Evolutionary conservation across 2,329 filamentous ascomycete species (phyloP), one percentile per base, ranked within the genome.

Genomic region (Pseudomassariella vexata): DNA sequence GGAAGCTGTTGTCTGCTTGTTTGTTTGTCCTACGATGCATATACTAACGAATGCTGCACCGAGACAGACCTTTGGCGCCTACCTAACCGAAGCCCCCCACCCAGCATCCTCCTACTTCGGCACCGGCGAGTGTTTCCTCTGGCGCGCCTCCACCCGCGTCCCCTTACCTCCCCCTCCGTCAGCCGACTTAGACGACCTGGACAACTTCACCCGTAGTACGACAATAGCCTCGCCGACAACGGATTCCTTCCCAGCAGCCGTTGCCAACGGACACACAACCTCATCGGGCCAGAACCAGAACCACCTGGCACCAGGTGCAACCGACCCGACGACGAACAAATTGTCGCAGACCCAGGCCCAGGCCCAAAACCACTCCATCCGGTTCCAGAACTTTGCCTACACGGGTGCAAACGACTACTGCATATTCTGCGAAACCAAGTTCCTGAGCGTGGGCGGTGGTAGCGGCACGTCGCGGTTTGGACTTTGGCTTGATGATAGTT

Each of bases 371-470:
- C 85, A 90, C 40, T 73, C 79, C 17, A 86, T 96, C 45, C 79
- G 92, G 14, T 98, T 98, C 72, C 95, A 95, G 61, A 90, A 90
- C 0, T 98, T 96, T 49, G 89, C 90, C 0, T 96, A 95, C 53
- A 94, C 85, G 35, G 92, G 92, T 5, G 76, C 94, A 24, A 96
- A 98, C 56, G 92, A 96, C 58, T 98, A 94, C 56, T 87, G 90
- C 66, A 92, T 96, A 45, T 84, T 94, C 50, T 96, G 90, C 60
- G 88, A 96, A 60, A 69, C 77, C 3, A 76, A 80, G 16, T 96
- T 85, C 55, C 60, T 98, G 25, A 49, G 46, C 15, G 49, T 56
- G 10, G 92, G 85, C 49, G 72, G 96, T 14, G 92, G 92, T 9
- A 90, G 87, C 34, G 86, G 71, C 25, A 88, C 95, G 46, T 90